phyloP scores from a whole-genome alignment of 2,329 filamentous ascomycete species.

The Raffaelea albimanens region DNA sequence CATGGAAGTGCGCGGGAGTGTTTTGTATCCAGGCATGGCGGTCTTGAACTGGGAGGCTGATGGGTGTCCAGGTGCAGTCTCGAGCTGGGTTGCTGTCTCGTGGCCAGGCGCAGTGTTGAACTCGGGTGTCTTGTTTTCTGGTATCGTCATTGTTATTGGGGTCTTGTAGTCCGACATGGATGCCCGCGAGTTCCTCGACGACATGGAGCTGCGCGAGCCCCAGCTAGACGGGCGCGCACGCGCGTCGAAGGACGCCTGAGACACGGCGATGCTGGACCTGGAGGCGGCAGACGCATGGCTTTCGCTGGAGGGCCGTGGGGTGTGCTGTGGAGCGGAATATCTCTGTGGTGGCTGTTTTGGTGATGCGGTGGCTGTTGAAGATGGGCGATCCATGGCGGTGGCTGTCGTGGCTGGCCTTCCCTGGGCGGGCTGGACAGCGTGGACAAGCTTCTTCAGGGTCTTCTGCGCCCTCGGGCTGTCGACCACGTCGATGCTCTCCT shows the following conservation, averaged over 20 bases:
- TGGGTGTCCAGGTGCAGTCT: too few relatives aligned
- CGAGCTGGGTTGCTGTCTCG: too few relatives aligned
- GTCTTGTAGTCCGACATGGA: too few relatives aligned
- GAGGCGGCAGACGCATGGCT: conserved; percentile 18
- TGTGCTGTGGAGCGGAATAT: too few relatives aligned
- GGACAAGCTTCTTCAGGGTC: too few relatives aligned
- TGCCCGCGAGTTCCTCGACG: conserved; percentile 1
- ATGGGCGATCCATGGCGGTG: too few relatives aligned
- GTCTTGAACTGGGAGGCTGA: too few relatives aligned
- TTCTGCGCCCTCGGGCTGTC: too few relatives aligned
- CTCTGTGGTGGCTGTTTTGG: neutral
- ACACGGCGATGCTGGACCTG: conserved; percentile 7
- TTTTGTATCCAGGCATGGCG: too few relatives aligned
- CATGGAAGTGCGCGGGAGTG: conserved; percentile 10
- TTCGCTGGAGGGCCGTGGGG: conserved; percentile 17
- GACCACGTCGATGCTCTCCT: too few relatives aligned
- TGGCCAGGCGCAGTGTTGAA: neutral
- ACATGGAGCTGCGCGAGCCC: conserved; percentile 19
- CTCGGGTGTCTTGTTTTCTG: conserved; percentile 9
- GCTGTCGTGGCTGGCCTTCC: too few relatives aligned
- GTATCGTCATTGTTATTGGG: conserved; percentile 13
- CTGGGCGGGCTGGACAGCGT: too few relatives aligned
- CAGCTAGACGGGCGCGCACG: conserved; percentile 17
- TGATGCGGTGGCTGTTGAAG: neutral
- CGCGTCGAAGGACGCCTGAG: conserved; percentile 21